Evolutionary conservation across 2,329 filamentous ascomycete genomes (phyloP).

Genomic region (Aspergillus sp.): DNA sequence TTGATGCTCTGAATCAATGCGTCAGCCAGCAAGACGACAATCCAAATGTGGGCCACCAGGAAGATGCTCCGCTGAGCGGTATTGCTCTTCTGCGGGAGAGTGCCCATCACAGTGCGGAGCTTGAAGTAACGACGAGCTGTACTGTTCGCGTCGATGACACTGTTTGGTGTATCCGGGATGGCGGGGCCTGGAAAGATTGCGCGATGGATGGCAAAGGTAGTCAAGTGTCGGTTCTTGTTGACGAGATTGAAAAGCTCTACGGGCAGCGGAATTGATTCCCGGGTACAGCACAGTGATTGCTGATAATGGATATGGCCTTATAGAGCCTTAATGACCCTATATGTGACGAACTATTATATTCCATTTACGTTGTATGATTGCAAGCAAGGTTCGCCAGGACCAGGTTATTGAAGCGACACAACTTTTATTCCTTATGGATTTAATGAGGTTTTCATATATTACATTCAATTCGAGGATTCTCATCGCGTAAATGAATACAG

Average conservation of each 20-base stretch:
- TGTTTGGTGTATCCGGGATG: constrained; percentile 81
- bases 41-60: constrained; percentile 56
- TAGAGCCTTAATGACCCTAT: neutral
- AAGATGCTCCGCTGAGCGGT: constrained; percentile 58
- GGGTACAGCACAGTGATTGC: neutral
- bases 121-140: constrained; percentile 70
- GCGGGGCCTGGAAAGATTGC: constrained; percentile 76
- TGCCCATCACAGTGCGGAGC: constrained; percentile 55
- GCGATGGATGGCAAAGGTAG: constrained; percentile 59
- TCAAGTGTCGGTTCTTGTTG: constrained; percentile 63
- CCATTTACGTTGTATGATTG: neutral
- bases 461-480: neutral
- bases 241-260: constrained; percentile 73
- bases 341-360: neutral
- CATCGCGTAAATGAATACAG: no score
- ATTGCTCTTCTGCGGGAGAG: constrained; percentile 46
- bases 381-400: neutral
- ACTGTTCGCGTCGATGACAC: constrained; percentile 77
- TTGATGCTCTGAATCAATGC: constrained; percentile 78
- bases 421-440: neutral
- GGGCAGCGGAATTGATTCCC: constrained; percentile 28
- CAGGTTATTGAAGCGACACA: neutral
- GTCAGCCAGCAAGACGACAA: constrained; percentile 74
- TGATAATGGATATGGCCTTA: neutral
- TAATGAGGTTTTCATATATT: neutral